Evolutionary conservation across 139 green algal genomes (phyloP).

Genomic region (Chlorokybus atmophyticus): DNA sequence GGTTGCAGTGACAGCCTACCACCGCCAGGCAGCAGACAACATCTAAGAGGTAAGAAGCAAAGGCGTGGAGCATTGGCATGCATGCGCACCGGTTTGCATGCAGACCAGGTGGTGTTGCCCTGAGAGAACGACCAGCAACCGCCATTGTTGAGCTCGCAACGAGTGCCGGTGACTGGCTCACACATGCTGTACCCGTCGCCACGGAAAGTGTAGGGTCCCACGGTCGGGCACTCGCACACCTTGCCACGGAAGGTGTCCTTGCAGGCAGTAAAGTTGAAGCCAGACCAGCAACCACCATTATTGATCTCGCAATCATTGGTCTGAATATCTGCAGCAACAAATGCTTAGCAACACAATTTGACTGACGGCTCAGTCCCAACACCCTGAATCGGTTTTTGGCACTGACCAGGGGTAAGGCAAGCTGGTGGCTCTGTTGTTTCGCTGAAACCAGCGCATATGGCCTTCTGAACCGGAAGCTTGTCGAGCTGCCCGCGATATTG

Average conservation of each 20-base stretch:
- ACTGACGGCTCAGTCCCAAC: constrained; percentile 13
- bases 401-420: constrained; percentile 46
- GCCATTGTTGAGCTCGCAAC: constrained; percentile 17
- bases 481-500: constrained; percentile 65
- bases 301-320: constrained; percentile 25
- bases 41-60: too few relatives aligned
- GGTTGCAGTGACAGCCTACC: neutral
- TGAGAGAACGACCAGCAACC: constrained; percentile 22
- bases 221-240: constrained; percentile 57
- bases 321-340: constrained; percentile 28
- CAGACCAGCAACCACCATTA: constrained; percentile 39
- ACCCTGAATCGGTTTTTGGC: constrained; percentile 58
- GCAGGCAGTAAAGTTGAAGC: constrained; percentile 39
- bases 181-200: constrained; percentile 73
- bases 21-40: neutral
- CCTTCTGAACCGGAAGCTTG: constrained; percentile 50
- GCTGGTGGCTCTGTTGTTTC: constrained; percentile 42
- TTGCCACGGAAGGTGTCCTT: constrained; percentile 64
- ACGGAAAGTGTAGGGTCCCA: constrained; percentile 26
- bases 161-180: constrained; percentile 2
- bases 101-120: neutral
- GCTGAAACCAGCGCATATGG: constrained; percentile 72
- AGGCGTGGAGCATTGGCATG: too few relatives aligned
- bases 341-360: neutral
- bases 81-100: too few relatives aligned